Percentiles rank a stretch among this genome's conserved stretches.
These are phyloP conservation scores for Mycena venus DNA, from an alignment of 768 basidiomycete species.

Conservation along the genomic window DNA sequence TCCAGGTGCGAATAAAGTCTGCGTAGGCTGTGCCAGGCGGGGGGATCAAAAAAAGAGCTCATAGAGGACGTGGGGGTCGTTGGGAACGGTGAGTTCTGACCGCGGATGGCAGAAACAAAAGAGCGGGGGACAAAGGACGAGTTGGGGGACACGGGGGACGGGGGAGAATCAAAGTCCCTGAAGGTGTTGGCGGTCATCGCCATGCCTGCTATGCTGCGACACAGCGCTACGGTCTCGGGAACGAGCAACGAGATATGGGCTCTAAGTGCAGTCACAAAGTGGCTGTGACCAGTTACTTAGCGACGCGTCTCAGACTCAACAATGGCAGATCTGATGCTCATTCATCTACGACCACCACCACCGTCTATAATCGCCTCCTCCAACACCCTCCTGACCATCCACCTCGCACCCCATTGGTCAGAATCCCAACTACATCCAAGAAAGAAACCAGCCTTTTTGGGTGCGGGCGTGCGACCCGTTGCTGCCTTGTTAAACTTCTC, in stretches of 20 bases:
- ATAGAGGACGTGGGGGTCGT: slow-evolving; percentile 51
- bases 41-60: slow-evolving; percentile 61
- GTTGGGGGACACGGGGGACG: slow-evolving; percentile 60
- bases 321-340: too few species aligned
- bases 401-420: too few species aligned
- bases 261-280: too few species aligned
- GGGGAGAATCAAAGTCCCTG: slow-evolving; percentile 48
- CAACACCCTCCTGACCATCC: too few species aligned
- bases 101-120: slow-evolving; percentile 54
- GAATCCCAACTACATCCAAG: too few species aligned
- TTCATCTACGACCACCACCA: too few species aligned
- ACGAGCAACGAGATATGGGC: neutral
- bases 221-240: neutral
- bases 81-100: slow-evolving; percentile 58
- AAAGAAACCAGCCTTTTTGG: too few species aligned
- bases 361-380: too few species aligned
- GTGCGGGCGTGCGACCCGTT: too few species aligned
- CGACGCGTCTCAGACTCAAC: too few species aligned
- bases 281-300: too few species aligned
- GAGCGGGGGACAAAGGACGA: slow-evolving; percentile 57
- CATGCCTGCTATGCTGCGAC: slow-evolving; percentile 35
- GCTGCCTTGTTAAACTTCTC: too few species aligned
- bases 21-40: slow-evolving; percentile 70
- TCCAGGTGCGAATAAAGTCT: slow-evolving; percentile 80
- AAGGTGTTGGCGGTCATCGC: slow-evolving; percentile 48